These are phyloP conservation scores for Leccinum broughii DNA, from an alignment of 768 basidiomycete genomes.

Conservation along the genomic window DNA sequence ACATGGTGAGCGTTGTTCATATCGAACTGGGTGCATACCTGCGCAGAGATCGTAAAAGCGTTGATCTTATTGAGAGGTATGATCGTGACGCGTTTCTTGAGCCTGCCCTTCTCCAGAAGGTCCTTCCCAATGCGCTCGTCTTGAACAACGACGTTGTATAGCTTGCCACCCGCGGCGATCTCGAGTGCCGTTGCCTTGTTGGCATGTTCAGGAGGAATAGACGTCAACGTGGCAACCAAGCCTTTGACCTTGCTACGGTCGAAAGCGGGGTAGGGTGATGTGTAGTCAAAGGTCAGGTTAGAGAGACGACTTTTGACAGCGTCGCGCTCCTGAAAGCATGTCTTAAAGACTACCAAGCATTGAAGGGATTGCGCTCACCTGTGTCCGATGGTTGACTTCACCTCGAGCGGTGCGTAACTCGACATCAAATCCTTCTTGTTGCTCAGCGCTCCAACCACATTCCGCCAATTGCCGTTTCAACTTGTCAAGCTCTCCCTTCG, in stretches of 20 bases:
- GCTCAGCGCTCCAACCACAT: conserved; percentile 76
- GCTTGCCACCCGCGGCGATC: conserved; percentile 83
- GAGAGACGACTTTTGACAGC: conserved; percentile 62
- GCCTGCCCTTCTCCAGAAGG: conserved; percentile 70
- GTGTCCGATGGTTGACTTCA: conserved; percentile 55
- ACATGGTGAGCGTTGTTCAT: neutral
- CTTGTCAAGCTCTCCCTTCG: conserved; percentile 58
- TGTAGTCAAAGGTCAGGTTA: conserved; percentile 81
- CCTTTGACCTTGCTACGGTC: conserved; percentile 89
- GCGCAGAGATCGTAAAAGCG: conserved; percentile 49
- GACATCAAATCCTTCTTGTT: conserved; percentile 59
- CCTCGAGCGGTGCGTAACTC: conserved; percentile 52
- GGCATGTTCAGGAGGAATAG: conserved; percentile 66
- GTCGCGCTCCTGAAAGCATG: conserved; percentile 60
- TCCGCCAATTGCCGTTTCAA: conserved; percentile 51
- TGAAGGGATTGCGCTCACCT: conserved; percentile 46
- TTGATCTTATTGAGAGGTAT: conserved; percentile 94
- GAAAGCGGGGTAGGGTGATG: conserved; percentile 74
- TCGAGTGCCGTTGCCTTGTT: conserved; percentile 89
- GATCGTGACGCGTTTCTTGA: conserved; percentile 89
- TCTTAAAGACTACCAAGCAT: conserved; percentile 10
- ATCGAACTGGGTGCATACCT: conserved; percentile 39
- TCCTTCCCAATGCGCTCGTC: conserved; percentile 87
- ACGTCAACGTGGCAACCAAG: conserved; percentile 85
- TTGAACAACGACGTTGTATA: conserved; percentile 94